Evolutionary conservation across 768 basidiomycete species (phyloP), one percentile per base, ranked within the genome.

Genomic region (Phaffia tasmanica): DNA sequence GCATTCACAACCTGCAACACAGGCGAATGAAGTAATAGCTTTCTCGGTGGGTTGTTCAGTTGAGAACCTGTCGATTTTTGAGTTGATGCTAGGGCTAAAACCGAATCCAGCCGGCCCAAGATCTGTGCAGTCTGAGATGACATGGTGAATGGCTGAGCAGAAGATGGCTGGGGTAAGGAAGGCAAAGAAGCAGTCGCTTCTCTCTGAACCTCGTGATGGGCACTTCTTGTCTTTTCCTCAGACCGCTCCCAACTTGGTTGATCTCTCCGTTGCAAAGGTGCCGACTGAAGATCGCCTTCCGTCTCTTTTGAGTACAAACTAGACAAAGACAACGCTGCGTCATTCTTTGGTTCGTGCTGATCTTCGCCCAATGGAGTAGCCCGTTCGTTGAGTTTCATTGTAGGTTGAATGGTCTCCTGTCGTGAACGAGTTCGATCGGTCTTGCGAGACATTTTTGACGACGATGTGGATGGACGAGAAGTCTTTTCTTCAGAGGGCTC

Each of bases 1-100:
- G 85, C 81, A 76, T 95, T 91, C 71, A 90, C 90, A 18, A 98
- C 90, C 77, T 99, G 95, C 6, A 94, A 79, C 8, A 94, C 88
- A 1, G 91, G 86, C 2, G 87, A 86, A 1, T 87, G 86, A 51
- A 93, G 79, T 19, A 95, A 78, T 50, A 97, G 78, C 75, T 86
- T 90, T 53, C 95, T 83, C 8, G 90, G 89, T 19, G 91, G 88
- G 69, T 88, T 84, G 70, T 94, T 90, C 60, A 93, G 79, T 32
- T 81, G 81, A 55, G 82, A 81, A 81, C 74, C 19, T 21, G n/a
- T 18, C 18, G 55, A 21, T 50, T 65, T 42, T 72, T 72, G 64
- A 71, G 72, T 42, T 71, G 74, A 21, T 69, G 69, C 67, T 27
- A 77, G 29, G 0, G 72, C 71, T 67, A 74, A 55, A 46, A 78